Base-by-base conservation (phyloP, 192 early-diverging fungal species). In the Gigaspora rosea region DNA sequence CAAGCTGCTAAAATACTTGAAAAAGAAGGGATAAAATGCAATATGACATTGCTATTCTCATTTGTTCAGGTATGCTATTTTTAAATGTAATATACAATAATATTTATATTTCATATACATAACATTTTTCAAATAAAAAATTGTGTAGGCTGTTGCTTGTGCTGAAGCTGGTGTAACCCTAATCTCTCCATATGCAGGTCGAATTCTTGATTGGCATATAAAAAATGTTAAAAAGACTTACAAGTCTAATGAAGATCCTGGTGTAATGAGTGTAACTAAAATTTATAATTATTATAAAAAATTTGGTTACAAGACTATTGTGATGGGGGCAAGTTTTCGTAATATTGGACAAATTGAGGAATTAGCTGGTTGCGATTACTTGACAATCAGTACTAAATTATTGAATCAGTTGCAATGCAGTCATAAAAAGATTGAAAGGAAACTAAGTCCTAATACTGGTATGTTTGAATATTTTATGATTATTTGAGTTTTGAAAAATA, bases 261-360 rank as follows among this genome's bases (percentile, higher is more conserved):
- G 97, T 78, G 97, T 99, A 49, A 56, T 88, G 61, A 96, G 95
- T 49, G 97, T 99, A 49, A 85, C 87, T 86, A 81, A 88, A 79
- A 99, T 99, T 84, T 99, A 97, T 92, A 97, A 98, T 90, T 99
- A 99, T 91, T 98, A 99, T 93, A 98, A 98, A 88, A 92, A 94
- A 83, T 88, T 92, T 85, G 94, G 90, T 66, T 98, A 99, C 90
- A 93, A 96, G 73, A 99, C 97, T 80, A 98, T 99, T 81, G 96
- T 99, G 71, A 99, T 99, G 97, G 97, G 97, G 58, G 97, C 97
- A 47, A 96, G 95, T 51, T 99, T 99, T 95, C 92, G 97, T 79
- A 97, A 97, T 88, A 91, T 89, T 48, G 95, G 93, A 66, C 96
- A 99, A 85, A 99, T 99, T 80, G 92, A 96, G 83, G 93, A 97